A percentile compares a stretch with the other conserved stretches of the same genome.
These are phyloP conservation scores for Fusarium concolor DNA, from an alignment of 2,329 filamentous ascomycete genomes.

Conservation along the genomic window DNA sequence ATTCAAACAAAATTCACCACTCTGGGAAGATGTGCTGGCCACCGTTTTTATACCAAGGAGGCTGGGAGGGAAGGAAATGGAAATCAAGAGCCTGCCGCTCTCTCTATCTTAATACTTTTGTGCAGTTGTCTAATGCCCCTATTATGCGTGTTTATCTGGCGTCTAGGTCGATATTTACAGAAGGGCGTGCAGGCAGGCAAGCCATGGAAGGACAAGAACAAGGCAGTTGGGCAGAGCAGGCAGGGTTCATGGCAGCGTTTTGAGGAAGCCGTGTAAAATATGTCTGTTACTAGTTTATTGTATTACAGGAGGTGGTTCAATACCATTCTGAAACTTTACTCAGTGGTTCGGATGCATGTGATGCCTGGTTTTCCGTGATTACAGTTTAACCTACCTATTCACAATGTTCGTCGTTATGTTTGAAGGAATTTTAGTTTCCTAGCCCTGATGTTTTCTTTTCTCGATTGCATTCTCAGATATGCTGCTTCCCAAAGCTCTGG, in stretches of 20 bases:
- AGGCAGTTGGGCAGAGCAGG: constrained; percentile 39
- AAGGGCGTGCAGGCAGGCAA: constrained; percentile 41
- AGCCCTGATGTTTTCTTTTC: too few species aligned
- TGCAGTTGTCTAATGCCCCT: constrained; percentile 46
- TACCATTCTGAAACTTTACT: constrained; percentile 27
- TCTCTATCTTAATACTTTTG: constrained; percentile 44
- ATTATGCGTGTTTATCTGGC: constrained; percentile 48
- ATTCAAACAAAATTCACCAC: constrained; percentile 44
- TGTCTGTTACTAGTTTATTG: constrained; percentile 31
- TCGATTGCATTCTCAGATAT: not conserved
- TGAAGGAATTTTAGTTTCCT: not conserved
- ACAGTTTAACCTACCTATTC: not conserved
- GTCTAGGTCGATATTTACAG: constrained; percentile 45
- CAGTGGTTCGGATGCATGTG: not conserved
- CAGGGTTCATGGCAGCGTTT: constrained; percentile 39
- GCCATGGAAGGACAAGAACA: constrained; percentile 39
- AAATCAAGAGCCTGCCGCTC: constrained; percentile 39
- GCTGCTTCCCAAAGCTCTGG: not conserved
- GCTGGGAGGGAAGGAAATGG: constrained; percentile 21
- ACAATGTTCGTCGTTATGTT: not conserved
- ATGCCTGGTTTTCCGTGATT: not conserved
- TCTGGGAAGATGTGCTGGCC: constrained; percentile 46
- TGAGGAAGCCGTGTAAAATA: constrained; percentile 37
- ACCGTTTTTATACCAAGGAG: constrained; percentile 41
- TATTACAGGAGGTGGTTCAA: constrained; percentile 33